phyloP scores from a whole-genome alignment of 805 yeast species.

The Priceomyces fermenticarens region DNA sequence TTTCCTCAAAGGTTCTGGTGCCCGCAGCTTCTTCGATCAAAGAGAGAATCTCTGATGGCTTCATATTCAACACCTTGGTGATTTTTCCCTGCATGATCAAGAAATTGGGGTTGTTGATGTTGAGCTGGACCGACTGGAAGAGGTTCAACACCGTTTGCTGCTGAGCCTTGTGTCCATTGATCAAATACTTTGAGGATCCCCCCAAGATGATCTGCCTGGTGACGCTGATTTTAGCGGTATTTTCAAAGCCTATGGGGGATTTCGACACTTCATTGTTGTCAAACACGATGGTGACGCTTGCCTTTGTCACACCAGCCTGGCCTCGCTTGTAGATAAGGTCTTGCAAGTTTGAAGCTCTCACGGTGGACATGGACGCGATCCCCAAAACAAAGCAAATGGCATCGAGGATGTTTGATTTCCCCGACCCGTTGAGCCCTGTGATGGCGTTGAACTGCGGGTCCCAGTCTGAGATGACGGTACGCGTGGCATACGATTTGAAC shows the following conservation, averaged over 20 bases:
- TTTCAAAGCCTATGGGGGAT: slow-evolving; percentile 87
- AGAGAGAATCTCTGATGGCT: slow-evolving; percentile 83
- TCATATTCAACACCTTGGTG: slow-evolving; percentile 96
- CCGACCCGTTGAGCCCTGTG: slow-evolving; percentile 96
- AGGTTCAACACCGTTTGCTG: slow-evolving; percentile 87
- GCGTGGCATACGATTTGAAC: slow-evolving; percentile 93
- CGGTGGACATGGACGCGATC: slow-evolving; percentile 89
- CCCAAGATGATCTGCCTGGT: slow-evolving; percentile 90
- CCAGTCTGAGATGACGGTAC: slow-evolving; percentile 95
- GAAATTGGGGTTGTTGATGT: slow-evolving; percentile 95
- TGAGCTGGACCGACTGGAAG: slow-evolving; percentile 92
- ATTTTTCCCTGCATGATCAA: slow-evolving; percentile 98
- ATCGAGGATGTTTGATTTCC: slow-evolving; percentile 93
- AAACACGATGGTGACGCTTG: slow-evolving; percentile 93
- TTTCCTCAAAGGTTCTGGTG: slow-evolving; percentile 90
- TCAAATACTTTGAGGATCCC: slow-evolving; percentile 86
- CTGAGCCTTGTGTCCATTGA: slow-evolving; percentile 95
- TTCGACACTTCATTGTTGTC: slow-evolving; percentile 74
- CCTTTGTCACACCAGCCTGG: slow-evolving; percentile 97
- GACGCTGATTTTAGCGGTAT: slow-evolving; percentile 74
- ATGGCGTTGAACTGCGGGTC: slow-evolving; percentile 96
- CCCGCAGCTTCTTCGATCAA: slow-evolving; percentile 98
- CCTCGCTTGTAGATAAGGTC: slow-evolving; percentile 96
- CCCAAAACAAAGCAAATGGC: slow-evolving; percentile 99
- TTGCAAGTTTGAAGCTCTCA: slow-evolving; percentile 88